These are phyloP conservation scores for Hanseniaspora lachancei DNA, from an alignment of 805 yeast genomes.

Conservation along the genomic window DNA sequence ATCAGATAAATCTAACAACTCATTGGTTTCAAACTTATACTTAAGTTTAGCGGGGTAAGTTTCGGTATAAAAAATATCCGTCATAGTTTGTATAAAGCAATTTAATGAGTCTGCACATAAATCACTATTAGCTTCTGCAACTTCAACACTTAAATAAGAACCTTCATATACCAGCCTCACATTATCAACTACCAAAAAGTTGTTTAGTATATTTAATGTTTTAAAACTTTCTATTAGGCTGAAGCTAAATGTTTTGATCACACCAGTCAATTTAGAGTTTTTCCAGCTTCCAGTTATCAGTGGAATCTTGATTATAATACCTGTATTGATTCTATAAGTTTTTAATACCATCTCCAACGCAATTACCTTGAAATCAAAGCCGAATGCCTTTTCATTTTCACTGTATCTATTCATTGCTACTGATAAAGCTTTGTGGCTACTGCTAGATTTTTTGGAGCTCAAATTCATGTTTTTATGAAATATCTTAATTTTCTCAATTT, in stretches of 20 bases:
- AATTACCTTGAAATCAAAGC: not conserved
- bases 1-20: slow-evolving; percentile 30
- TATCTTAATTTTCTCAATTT: slow-evolving; percentile 30
- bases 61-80: slow-evolving; percentile 61
- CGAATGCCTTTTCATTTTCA: not conserved
- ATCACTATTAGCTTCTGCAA: slow-evolving; percentile 39
- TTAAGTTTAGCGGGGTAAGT: slow-evolving; percentile 47
- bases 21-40: slow-evolving; percentile 30
- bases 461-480: slow-evolving; percentile 30
- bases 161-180: not conserved
- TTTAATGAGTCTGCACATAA: slow-evolving; percentile 79
- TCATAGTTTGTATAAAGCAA: slow-evolving; percentile 50
- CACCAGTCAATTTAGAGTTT: not conserved
- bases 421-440: slow-evolving; percentile 9
- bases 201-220: not conserved
- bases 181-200: not conserved
- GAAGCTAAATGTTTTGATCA: slow-evolving; percentile 3
- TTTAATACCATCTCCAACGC: slow-evolving; percentile 4
- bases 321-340: slow-evolving; percentile 11
- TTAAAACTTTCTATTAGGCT: slow-evolving; percentile 6
- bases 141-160: slow-evolving; percentile 17
- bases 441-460: slow-evolving; percentile 17
- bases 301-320: slow-evolving; percentile 4
- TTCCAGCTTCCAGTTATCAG: not conserved
- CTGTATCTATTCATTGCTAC: not conserved